Evolutionary conservation across 2,329 filamentous ascomycete species (phyloP).

Genomic region (Aureobasidium sp.): DNA sequence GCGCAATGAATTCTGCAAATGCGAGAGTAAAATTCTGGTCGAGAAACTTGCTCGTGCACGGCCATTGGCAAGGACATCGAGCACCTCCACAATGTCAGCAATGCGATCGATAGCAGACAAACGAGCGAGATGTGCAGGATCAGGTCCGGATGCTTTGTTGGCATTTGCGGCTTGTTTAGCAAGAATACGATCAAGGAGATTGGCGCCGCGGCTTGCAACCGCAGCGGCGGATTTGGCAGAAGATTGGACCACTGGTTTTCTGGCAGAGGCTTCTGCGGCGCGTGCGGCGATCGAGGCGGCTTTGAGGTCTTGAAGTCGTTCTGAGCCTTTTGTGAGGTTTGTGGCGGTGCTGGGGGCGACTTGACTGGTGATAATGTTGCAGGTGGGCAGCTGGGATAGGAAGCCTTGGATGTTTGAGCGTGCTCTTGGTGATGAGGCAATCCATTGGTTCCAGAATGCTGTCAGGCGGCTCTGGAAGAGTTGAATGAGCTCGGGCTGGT

Average conservation of each 20-base stretch:
- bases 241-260: conserved; percentile 19
- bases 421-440: conserved; percentile 27
- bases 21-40: conserved; percentile 36
- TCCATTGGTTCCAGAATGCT: conserved; percentile 40
- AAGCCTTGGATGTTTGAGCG: conserved; percentile 43
- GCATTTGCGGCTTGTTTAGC: conserved; percentile 41
- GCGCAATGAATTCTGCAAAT: conserved; percentile 39
- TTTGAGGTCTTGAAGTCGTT: conserved; percentile 62
- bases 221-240: conserved; percentile 33
- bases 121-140: conserved; percentile 38
- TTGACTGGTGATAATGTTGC: conserved; percentile 46
- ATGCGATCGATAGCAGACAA: conserved; percentile 41
- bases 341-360: conserved; percentile 46
- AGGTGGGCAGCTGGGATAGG: conserved; percentile 50
- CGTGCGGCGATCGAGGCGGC: conserved; percentile 30
- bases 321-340: conserved; percentile 58
- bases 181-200: conserved; percentile 45
- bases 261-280: conserved; percentile 27
- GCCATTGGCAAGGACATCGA: conserved; percentile 36
- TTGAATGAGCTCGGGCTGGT: conserved; percentile 43
- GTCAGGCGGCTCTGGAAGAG: conserved; percentile 45
- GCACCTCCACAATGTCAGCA: conserved; percentile 38
- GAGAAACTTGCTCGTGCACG: conserved; percentile 38
- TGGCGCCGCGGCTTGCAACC: conserved; percentile 34
- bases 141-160: conserved; percentile 32